Evolutionary conservation across 1,284 basidiomycete genomes (phyloP).

Genomic region (Xerocomus amazonicus): DNA sequence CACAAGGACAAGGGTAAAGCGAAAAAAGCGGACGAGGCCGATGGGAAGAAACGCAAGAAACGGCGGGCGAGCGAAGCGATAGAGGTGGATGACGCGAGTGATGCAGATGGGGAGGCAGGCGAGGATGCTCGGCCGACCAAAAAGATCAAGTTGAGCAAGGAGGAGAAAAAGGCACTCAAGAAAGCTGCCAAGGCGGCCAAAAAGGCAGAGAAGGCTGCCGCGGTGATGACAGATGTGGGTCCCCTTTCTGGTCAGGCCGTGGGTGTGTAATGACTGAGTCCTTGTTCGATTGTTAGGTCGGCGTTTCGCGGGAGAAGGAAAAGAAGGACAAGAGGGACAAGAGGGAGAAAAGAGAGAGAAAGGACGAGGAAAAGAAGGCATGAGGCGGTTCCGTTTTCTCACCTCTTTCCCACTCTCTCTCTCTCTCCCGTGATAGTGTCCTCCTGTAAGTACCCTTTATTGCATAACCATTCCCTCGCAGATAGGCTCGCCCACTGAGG

Average conservation of each 20-base stretch:
- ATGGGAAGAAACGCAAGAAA: conserved; percentile 32
- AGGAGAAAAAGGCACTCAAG: conserved; percentile 80
- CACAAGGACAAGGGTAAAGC: background rate
- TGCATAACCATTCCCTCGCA: background rate
- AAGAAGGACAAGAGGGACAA: conserved; percentile 45
- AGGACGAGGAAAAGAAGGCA: conserved; percentile 45
- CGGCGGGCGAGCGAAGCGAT: conserved; percentile 59
- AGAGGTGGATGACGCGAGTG: conserved; percentile 56
- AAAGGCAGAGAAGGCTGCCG: conserved; percentile 38
- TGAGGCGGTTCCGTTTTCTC: conserved; percentile 20
- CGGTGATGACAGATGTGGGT: conserved; percentile 37
- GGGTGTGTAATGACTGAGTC: conserved; percentile 6
- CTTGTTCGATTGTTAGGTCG: conserved; percentile 20
- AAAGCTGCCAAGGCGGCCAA: conserved; percentile 68
- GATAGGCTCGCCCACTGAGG: too few species aligned
- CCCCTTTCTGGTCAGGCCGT: conserved; percentile 6
- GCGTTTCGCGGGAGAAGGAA: conserved; percentile 40
- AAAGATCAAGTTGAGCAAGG: conserved; percentile 74
- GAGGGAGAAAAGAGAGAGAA: conserved; percentile 44
- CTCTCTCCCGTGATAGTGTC: background rate
- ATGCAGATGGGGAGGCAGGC: conserved; percentile 34
- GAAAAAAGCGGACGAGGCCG: background rate
- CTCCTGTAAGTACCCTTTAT: background rate
- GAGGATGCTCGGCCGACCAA: conserved; percentile 58
- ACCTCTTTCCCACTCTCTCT: background rate